A percentile compares a stretch with the other conserved stretches of the same genome.
Conservation (phyloP, 1,284 basidiomycete species). For the Entoloma clypeatum region DNA sequence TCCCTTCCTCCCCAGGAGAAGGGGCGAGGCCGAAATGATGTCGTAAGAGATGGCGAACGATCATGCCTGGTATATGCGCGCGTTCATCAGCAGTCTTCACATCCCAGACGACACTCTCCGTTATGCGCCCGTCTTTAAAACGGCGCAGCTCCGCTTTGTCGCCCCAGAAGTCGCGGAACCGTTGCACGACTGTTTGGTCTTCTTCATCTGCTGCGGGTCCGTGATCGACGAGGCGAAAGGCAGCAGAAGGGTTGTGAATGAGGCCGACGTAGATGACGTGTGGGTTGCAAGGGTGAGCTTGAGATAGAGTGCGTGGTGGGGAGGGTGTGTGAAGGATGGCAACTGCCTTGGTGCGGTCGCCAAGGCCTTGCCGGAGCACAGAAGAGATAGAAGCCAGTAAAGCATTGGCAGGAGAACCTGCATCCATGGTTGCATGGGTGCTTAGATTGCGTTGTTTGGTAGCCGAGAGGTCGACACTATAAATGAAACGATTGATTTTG, state of each 20-base stretch:
- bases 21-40: slow-evolving; percentile 71
- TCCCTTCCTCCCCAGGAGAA: too few species aligned
- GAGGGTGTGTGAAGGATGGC: slow-evolving; percentile 54
- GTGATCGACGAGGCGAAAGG: slow-evolving; percentile 83
- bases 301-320: slow-evolving; percentile 43
- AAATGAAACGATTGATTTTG: neutral
- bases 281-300: slow-evolving; percentile 46
- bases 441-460: slow-evolving; percentile 45
- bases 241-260: slow-evolving; percentile 65
- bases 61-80: slow-evolving; percentile 70
- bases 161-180: slow-evolving; percentile 90
- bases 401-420: slow-evolving; percentile 55
- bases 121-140: slow-evolving; percentile 94
- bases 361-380: slow-evolving; percentile 64
- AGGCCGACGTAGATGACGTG: slow-evolving; percentile 67
- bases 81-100: slow-evolving; percentile 73
- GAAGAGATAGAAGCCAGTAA: slow-evolving; percentile 52
- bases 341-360: slow-evolving; percentile 60
- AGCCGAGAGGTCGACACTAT: slow-evolving; percentile 63
- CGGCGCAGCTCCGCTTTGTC: slow-evolving; percentile 89
- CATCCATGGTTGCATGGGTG: slow-evolving; percentile 50
- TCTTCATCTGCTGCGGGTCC: slow-evolving; percentile 75
- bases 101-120: slow-evolving; percentile 94
- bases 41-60: slow-evolving; percentile 73
- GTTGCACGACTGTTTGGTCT: slow-evolving; percentile 46